A percentile compares a stretch with the other conserved stretches of the same genome.
Conservation (phyloP, 306 rosid species). For the Hylodesmum podocarpum region DNA sequence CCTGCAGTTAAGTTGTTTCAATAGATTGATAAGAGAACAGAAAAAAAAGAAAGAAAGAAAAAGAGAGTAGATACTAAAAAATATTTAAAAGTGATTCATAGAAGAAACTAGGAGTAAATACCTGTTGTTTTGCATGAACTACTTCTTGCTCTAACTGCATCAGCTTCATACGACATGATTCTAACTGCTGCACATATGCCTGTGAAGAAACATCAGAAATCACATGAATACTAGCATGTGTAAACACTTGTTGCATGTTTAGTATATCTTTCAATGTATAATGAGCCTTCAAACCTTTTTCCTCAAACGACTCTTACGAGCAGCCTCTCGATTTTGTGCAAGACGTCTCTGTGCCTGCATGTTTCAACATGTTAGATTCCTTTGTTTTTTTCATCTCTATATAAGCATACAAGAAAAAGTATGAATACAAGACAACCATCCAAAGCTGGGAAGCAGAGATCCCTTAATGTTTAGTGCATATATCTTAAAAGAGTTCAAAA, state of each 20-base stretch:
- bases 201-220: conserved; percentile 39
- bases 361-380: conserved; percentile 28
- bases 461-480: not conserved
- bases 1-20: conserved; percentile 53
- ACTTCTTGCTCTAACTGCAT: conserved; percentile 79
- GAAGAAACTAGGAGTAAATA: conserved; percentile 28
- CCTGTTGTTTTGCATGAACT: conserved; percentile 75
- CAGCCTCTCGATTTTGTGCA: conserved; percentile 99
- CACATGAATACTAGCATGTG: conserved; percentile 22
- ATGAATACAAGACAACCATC: conserved; percentile 6
- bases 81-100: not conserved
- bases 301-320: conserved; percentile 91
- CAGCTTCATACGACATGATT: conserved; percentile 82
- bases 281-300: conserved; percentile 70
- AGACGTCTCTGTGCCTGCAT: conserved; percentile 87
- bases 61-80: not conserved
- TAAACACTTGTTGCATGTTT: conserved; percentile 12
- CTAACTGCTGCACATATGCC: conserved; percentile 94
- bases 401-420: not conserved
- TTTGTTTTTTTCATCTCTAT: not conserved
- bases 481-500: not conserved
- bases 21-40: conserved; percentile 14
- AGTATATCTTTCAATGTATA: conserved; percentile 26
- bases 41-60: not conserved
- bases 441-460: conserved; percentile 12